Percentiles rank a stretch among this genome's conserved stretches.
Evolutionary conservation across 495 filamentous ascomycete species (phyloP).

Genomic region (Chaetomium fimeti): DNA sequence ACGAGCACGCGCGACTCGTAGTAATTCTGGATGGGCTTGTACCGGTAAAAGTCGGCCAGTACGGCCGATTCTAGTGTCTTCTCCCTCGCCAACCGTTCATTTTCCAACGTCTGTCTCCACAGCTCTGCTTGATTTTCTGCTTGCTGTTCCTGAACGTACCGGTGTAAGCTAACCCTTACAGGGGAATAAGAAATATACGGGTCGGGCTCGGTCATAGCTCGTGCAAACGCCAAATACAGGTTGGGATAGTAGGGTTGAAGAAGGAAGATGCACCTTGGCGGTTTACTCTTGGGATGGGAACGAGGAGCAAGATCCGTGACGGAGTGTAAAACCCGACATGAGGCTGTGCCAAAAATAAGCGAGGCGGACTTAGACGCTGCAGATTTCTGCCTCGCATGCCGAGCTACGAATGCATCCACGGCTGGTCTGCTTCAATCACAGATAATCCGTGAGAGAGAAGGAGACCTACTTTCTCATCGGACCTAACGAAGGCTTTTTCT

Average conservation of each 20-base stretch:
- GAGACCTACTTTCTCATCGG: no score
- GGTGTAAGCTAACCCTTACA: slow-evolving; percentile 9
- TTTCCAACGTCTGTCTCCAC: slow-evolving; percentile 10
- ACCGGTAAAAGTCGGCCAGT: slow-evolving; percentile 21
- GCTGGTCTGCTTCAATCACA: no score
- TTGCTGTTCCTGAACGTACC: slow-evolving; percentile 13
- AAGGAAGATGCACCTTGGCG: no score
- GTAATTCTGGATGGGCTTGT: slow-evolving; percentile 10
- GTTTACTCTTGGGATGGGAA: no score
- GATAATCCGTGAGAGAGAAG: no score
- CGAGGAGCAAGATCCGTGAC: no score
- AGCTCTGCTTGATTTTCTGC: slow-evolving; percentile 8
- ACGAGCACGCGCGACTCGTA: slow-evolving; percentile 12
- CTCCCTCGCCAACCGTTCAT: slow-evolving; percentile 9
- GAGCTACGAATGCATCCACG: no score
- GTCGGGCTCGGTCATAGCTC: slow-evolving; percentile 3
- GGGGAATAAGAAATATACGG: slow-evolving; percentile 17
- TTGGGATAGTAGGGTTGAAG: neutral
- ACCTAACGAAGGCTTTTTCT: no score
- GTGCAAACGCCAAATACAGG: neutral
- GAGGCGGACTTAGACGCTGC: no score
- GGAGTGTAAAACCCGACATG: no score
- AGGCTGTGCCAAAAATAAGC: no score
- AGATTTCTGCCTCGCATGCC: no score
- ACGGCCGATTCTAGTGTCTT: slow-evolving; percentile 16